Evolutionary conservation across 305 asterid species (phyloP).

Genomic region (Solanum aculeatissimum): DNA sequence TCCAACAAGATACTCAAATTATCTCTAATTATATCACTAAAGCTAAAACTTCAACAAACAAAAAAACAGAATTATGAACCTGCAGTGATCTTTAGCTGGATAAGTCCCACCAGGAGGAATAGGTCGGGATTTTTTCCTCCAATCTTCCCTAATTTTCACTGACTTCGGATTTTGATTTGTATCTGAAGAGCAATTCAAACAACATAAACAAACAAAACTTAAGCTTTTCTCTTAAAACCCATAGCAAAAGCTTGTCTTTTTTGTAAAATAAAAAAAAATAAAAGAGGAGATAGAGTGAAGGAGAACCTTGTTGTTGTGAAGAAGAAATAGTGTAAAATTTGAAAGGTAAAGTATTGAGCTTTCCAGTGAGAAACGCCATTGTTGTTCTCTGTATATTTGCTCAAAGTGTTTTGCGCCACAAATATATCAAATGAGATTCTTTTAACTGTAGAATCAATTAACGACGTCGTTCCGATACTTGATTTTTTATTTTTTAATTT

Average conservation of each 20-base stretch:
- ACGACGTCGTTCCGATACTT: background rate
- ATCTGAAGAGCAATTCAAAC: conserved; percentile 21
- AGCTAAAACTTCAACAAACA: background rate
- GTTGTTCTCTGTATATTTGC: background rate
- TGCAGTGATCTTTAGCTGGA: conserved; percentile 97
- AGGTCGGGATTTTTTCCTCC: conserved; percentile 84
- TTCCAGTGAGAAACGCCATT: conserved; percentile 53
- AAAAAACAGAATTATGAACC: conserved; percentile 26
- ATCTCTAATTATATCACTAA: background rate
- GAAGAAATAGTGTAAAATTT: conserved; percentile 37
- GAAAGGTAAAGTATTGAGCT: conserved; percentile 25
- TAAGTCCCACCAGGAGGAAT: conserved; percentile 94
- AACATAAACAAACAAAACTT: background rate
- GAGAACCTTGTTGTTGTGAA: background rate
- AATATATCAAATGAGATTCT: background rate
- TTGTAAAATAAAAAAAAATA: background rate
- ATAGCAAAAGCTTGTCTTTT: background rate
- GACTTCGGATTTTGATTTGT: conserved; percentile 31
- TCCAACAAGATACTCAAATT: background rate
- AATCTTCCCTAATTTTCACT: conserved; percentile 69
- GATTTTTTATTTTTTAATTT: too few species aligned
- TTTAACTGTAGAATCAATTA: background rate
- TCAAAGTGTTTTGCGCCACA: conserved; percentile 12
- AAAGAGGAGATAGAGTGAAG: background rate
- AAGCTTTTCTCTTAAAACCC: background rate